These are phyloP conservation scores for Patellaria atrata DNA, from an alignment of 495 filamentous ascomycete genomes.

Conservation along the genomic window DNA sequence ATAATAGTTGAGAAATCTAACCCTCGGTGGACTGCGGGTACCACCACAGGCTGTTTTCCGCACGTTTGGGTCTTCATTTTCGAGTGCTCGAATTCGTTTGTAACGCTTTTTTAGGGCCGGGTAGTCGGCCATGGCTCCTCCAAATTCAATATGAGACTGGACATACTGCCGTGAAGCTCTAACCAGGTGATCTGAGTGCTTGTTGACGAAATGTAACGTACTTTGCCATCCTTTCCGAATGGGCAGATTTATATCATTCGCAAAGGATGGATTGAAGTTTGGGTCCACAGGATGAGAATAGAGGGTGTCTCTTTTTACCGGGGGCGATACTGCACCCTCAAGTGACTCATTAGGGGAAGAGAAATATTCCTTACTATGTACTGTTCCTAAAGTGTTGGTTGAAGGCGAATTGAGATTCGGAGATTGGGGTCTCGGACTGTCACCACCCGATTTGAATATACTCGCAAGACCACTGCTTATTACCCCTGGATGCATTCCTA, in stretches of 20 bases:
- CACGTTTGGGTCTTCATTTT: slow-evolving; percentile 42
- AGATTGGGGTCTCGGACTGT: slow-evolving; percentile 5
- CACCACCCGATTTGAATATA: slow-evolving; percentile 46
- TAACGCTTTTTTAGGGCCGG: slow-evolving; percentile 56
- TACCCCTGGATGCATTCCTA: slow-evolving; percentile 82
- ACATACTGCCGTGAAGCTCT: slow-evolving; percentile 58
- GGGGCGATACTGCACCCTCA: too few species aligned
- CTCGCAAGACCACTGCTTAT: slow-evolving; percentile 65
- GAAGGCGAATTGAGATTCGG: slow-evolving; percentile 10
- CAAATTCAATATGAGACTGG: slow-evolving; percentile 70
- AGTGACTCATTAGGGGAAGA: not conserved
- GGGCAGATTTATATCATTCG: slow-evolving; percentile 52
- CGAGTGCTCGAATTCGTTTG: slow-evolving; percentile 47
- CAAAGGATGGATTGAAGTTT: slow-evolving; percentile 57
- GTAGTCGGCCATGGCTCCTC: slow-evolving; percentile 64
- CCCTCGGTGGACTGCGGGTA: slow-evolving; percentile 23
- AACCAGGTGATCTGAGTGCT: slow-evolving; percentile 55
- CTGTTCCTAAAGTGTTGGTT: slow-evolving; percentile 9
- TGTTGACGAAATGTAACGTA: slow-evolving; percentile 62
- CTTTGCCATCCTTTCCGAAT: slow-evolving; percentile 52
- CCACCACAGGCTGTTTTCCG: slow-evolving; percentile 14
- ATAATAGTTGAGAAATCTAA: slow-evolving; percentile 84
- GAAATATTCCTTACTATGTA: not conserved
- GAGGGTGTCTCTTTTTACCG: slow-evolving; percentile 14
- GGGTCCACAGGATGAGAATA: slow-evolving; percentile 34